Percentiles rank a stretch among this genome's conserved stretches.
Conservation (phyloP, 306 rosid genomes). For the Argentina anserina region DNA sequence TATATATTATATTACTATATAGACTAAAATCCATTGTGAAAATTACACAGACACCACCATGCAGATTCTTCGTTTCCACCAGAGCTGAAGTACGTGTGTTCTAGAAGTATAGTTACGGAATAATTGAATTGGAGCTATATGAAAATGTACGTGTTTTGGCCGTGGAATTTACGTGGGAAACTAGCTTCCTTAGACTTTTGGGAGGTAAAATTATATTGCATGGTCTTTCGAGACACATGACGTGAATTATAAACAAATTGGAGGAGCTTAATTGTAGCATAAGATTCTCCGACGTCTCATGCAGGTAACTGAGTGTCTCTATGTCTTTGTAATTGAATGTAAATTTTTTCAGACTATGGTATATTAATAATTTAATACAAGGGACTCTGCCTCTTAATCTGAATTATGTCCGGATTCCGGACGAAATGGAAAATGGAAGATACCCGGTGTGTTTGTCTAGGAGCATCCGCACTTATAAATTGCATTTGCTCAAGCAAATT, state of each 20-base stretch:
- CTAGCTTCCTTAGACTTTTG: neutral
- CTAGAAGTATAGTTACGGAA: neutral
- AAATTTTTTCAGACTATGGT: no score
- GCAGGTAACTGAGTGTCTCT: neutral
- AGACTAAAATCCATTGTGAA: neutral
- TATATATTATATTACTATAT: neutral
- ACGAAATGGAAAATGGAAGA: no score
- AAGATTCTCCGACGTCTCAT: slow-evolving; percentile 1
- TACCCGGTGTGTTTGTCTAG: no score
- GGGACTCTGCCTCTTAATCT: no score
- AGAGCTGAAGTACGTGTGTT: neutral
- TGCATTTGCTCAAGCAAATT: no score
- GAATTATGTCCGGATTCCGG: no score
- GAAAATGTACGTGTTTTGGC: neutral
- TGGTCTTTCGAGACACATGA: slow-evolving; percentile 6
- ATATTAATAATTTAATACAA: no score
- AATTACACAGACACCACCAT: neutral
- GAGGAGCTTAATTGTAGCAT: neutral
- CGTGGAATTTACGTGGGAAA: neutral
- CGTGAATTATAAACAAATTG: neutral
- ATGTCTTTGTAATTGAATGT: neutral
- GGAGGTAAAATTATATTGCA: neutral
- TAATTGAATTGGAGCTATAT: neutral
- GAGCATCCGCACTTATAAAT: no score
- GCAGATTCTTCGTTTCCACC: neutral